Conservation (phyloP, 768 basidiomycete species). For the Epithele typhae region DNA sequence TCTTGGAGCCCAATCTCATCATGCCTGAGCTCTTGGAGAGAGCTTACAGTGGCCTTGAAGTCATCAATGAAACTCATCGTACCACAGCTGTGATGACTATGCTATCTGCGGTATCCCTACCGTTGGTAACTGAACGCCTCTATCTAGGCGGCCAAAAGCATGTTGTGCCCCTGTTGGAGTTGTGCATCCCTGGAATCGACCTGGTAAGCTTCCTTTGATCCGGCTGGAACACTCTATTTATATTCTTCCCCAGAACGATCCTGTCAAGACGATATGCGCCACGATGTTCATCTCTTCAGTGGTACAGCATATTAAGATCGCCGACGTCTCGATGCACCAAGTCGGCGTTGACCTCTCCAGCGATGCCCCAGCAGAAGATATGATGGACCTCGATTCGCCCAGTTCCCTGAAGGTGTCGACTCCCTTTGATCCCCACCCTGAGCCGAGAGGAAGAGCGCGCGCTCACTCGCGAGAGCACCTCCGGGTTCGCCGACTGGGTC, state of each 20-base stretch:
- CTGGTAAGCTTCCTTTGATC: conserved; percentile 43
- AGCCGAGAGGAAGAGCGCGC: conserved; percentile 66
- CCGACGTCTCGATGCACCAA: conserved; percentile 64
- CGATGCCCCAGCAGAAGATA: conserved; percentile 49
- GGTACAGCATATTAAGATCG: conserved; percentile 73
- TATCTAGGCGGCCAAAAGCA: conserved; percentile 90
- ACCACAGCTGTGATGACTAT: conserved; percentile 89
- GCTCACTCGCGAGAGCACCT: conserved; percentile 72
- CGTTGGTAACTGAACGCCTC: conserved; percentile 68
- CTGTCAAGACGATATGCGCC: conserved; percentile 73
- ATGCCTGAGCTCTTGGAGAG: conserved; percentile 91
- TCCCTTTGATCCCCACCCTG: conserved; percentile 36
- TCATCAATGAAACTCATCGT: conserved; percentile 91
- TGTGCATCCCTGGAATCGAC: conserved; percentile 91
- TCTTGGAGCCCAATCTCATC: conserved; percentile 77
- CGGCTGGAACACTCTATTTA: neutral
- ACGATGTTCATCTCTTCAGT: conserved; percentile 73
- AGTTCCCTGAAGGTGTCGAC: conserved; percentile 51
- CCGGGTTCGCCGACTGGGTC: conserved; percentile 82
- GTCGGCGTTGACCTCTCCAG: conserved; percentile 51
- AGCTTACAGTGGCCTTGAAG: conserved; percentile 88
- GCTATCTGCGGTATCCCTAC: conserved; percentile 70
- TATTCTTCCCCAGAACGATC: conserved; percentile 57
- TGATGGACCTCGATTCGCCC: conserved; percentile 53
- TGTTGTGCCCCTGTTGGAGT: conserved; percentile 79